These are phyloP conservation scores for Venturia asperata DNA, from an alignment of 2,329 filamentous ascomycete species.

Conservation along the genomic window DNA sequence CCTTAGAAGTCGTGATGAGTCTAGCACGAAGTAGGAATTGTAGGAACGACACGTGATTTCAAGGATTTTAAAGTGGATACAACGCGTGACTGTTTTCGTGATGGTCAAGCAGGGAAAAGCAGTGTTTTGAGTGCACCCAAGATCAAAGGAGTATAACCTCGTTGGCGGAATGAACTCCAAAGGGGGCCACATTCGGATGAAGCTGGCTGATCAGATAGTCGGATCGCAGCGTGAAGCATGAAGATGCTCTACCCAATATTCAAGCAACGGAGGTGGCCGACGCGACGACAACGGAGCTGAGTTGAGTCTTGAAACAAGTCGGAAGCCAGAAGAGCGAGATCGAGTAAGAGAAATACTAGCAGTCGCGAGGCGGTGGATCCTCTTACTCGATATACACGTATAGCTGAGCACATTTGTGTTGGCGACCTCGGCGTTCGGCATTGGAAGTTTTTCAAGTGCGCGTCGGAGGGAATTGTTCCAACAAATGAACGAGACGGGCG, in stretches of 20 bases:
- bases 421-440: not conserved
- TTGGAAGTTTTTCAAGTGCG: not conserved
- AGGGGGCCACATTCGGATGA: not conserved
- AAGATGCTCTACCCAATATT: not conserved
- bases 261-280: not conserved
- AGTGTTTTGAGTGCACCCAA: not conserved
- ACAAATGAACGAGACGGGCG: not conserved
- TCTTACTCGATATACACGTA: constrained; percentile 13
- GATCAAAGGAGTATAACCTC: not conserved
- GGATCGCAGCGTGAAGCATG: not conserved
- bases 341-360: constrained; percentile 17
- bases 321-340: constrained; percentile 9
- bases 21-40: too few species aligned
- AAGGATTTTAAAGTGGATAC: too few species aligned
- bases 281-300: not conserved
- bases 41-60: too few species aligned
- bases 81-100: too few species aligned
- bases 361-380: constrained; percentile 7
- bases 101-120: too few species aligned
- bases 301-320: too few species aligned
- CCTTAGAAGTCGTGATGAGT: too few species aligned
- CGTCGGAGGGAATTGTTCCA: not conserved
- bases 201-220: not conserved
- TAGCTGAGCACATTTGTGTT: not conserved
- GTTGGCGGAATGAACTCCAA: not conserved